These are phyloP conservation scores for Chytriomyces sp. DNA, from an alignment of 192 early-diverging fungal species.

Conservation along the genomic window DNA sequence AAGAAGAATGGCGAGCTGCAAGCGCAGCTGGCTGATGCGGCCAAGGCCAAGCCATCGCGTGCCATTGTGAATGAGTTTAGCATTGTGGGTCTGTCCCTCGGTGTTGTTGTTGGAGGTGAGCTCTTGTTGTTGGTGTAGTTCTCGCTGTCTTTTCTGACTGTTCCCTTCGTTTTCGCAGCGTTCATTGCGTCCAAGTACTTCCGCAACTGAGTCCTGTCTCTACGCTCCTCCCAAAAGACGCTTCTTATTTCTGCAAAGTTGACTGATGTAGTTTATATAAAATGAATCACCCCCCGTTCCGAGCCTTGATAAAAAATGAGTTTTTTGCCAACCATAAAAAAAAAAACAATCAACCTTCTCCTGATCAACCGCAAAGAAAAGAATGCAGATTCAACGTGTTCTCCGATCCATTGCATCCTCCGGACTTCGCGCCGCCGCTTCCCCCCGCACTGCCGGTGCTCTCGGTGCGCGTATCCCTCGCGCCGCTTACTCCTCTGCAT, in stretches of 20 bases:
- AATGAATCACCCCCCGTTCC: not conserved
- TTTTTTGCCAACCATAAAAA: not conserved
- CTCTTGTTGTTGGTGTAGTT: not conserved
- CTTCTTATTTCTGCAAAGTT: not conserved
- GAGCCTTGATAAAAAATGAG: not conserved
- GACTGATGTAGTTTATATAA: not conserved
- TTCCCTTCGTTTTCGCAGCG: not conserved
- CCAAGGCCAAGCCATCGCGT: slow-evolving; percentile 11
- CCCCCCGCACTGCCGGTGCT: not conserved
- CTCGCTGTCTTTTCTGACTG: not conserved
- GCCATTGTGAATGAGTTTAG: slow-evolving; percentile 18
- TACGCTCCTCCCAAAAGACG: too few relatives aligned
- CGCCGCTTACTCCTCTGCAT: not conserved
- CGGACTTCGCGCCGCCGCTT: not conserved
- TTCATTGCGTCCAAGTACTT: slow-evolving; percentile 10
- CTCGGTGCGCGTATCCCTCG: not conserved
- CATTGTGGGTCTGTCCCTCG: slow-evolving; percentile 24
- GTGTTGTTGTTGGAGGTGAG: slow-evolving; percentile 25
- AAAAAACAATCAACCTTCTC: not conserved
- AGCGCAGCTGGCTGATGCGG: slow-evolving; percentile 27
- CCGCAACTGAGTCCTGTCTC: too few relatives aligned
- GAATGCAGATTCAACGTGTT: not conserved
- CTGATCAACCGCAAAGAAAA: slow-evolving; percentile 3
- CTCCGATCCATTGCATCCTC: not conserved
- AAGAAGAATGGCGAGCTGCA: slow-evolving; percentile 46